Base-by-base conservation (phyloP, 2,329 filamentous ascomycete species). In the Pezicula radicicola region DNA sequence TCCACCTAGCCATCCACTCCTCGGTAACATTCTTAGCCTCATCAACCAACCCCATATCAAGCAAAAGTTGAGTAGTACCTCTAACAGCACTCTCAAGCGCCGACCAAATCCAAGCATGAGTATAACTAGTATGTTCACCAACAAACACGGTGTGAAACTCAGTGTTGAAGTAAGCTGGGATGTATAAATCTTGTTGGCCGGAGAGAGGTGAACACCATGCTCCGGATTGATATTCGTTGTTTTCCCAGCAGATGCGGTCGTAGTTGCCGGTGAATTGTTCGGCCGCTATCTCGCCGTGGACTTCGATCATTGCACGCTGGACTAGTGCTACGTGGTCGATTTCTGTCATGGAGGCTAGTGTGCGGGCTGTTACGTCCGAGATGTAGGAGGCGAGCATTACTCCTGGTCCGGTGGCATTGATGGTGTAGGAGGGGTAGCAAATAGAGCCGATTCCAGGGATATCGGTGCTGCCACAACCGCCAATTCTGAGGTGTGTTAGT, bases 91-190 rank as follows among this genome's bases (percentile, higher is more conserved):
- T 85, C 63, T 89, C 85, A 4, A 89, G 69, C 1, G 86, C 85
- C 3, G 78, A 81, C 30, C 79, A 78, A 46, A 88, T 85, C 85
- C 84, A 89, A 1, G 84, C 85, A 62, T 89, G 86, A 0, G 86
- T 90, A 63, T 85, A 88, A 6, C 78, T 81, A 0, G 85, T 88
- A 63, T 89, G 85, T 65, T 89, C 86, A 2, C 81, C 81, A 6
- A 87, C 72, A 53, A 88, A 88, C 33, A 89, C 81, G n/a, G 85
- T 83, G 69, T 78, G 48, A 13, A 49, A 47, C 15, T 89, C 81
- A 0, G 85, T 89, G 63, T 84, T 79, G 62, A 86, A 88, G 62
- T 88, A 90, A n/a, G 85, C 81, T 0, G 87, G 86, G 8, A 90
- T 71, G 59, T 86, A 90, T 21, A 89, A 63, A 58, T 86, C 77